Conservation (phyloP, 257 asterid genomes). For the Ballota nigra region DNA sequence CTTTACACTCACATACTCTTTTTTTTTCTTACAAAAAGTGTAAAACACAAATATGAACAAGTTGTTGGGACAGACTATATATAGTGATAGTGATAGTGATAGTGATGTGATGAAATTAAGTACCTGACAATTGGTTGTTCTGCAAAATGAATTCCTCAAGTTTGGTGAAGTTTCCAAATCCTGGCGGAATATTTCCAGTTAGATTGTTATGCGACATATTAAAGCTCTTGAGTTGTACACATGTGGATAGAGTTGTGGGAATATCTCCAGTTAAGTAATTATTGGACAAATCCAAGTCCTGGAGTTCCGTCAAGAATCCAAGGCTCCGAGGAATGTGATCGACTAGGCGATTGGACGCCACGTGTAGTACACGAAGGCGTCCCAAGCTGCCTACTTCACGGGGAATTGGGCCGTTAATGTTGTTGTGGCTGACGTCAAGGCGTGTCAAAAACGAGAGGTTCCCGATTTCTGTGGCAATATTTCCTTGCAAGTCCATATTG, state of each 20-base stretch:
- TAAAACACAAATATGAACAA: no score
- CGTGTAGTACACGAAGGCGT: background rate
- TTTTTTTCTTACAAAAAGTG: no score
- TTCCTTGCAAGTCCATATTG: background rate
- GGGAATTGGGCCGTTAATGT: background rate
- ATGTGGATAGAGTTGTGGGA: background rate
- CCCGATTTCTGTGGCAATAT: background rate
- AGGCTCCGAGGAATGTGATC: no score
- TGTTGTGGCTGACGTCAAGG: conserved; percentile 2
- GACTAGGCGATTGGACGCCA: no score
- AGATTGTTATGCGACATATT: background rate
- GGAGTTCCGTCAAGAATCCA: no score
- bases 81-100: no score
- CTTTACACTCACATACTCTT: no score
- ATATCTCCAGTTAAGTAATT: background rate
- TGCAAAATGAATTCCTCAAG: background rate
- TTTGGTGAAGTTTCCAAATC: background rate
- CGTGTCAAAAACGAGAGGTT: background rate
- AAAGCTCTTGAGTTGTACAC: background rate
- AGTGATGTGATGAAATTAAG: background rate
- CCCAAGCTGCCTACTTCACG: background rate
- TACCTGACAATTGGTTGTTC: background rate
- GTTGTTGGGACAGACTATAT: no score
- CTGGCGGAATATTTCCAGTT: background rate
- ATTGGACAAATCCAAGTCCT: background rate